Percentiles rank a stretch among this genome's conserved stretches.
phyloP scores from a whole-genome alignment of 306 rosid genomes.

The Sesbania bispinosa region DNA sequence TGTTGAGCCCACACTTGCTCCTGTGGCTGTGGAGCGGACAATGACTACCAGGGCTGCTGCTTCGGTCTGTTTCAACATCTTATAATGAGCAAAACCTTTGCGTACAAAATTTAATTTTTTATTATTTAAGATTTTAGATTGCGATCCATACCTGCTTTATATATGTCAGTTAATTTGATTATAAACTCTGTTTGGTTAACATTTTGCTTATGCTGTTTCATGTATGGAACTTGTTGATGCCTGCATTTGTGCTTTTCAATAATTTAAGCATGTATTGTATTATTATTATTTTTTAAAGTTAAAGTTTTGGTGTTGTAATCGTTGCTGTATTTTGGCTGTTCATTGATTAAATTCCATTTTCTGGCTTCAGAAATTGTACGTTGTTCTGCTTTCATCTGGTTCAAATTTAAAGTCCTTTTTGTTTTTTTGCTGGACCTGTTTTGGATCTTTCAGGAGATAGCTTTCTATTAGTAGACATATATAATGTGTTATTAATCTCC shows the following conservation, averaged over 20 bases:
- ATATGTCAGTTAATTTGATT: neutral
- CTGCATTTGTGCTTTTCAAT: neutral
- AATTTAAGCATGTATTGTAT: neutral
- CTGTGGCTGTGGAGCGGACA: slow-evolving; percentile 91
- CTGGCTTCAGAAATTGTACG: neutral
- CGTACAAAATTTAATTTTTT: slow-evolving; percentile 1
- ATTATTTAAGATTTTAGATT: neutral
- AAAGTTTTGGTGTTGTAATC: neutral
- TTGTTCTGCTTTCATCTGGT: too few species aligned
- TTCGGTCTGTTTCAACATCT: slow-evolving; percentile 61
- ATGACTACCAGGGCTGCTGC: slow-evolving; percentile 98
- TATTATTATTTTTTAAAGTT: neutral
- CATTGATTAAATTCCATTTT: neutral
- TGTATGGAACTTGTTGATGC: neutral
- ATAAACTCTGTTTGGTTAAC: neutral
- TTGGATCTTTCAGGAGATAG: neutral
- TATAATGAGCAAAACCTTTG: neutral
- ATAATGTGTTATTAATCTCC: neutral
- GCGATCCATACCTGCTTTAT: slow-evolving; percentile 4
- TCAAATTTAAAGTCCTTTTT: too few species aligned
- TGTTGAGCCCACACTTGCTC: slow-evolving; percentile 98
- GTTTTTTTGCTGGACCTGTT: neutral
- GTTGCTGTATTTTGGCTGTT: neutral
- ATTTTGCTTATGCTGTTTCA: slow-evolving; percentile 4
- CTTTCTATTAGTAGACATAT: slow-evolving; percentile 5